phyloP scores from a whole-genome alignment of 2,329 filamentous ascomycete species.

The Trichoderma cornu-damae region DNA sequence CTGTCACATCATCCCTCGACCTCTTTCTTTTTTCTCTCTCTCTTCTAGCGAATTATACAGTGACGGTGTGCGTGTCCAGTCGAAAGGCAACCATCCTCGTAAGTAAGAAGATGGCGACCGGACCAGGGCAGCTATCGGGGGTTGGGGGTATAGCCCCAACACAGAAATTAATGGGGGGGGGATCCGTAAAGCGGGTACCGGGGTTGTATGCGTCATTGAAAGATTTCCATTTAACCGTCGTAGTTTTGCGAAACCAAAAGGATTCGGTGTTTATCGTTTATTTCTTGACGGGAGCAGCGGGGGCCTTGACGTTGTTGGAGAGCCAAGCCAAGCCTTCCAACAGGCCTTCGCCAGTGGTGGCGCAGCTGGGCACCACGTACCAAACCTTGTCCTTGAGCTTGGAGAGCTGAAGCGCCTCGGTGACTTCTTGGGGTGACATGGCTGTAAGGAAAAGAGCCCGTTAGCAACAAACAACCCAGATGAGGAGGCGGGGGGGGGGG shows the following conservation, averaged over 20 bases:
- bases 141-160: not conserved
- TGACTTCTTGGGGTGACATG: conserved; percentile 75
- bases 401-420: conserved; percentile 67
- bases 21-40: not conserved
- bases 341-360: conserved; percentile 74
- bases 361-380: conserved; percentile 80
- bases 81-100: not conserved
- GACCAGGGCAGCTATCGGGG: not conserved
- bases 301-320: conserved; percentile 75
- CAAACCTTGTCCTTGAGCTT: conserved; percentile 79
- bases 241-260: conserved; percentile 16
- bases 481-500: not conserved
- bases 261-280: conserved; percentile 28
- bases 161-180: conserved; percentile 1
- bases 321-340: conserved; percentile 79
- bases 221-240: conserved; percentile 13
- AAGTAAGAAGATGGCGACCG: not conserved
- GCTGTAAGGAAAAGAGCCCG: conserved; percentile 42
- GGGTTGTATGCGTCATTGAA: conserved; percentile 10
- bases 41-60: not conserved
- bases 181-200: conserved; percentile 1
- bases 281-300: conserved; percentile 51
- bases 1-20: not conserved
- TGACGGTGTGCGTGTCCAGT: not conserved
- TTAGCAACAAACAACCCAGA: not conserved